phyloP scores from a whole-genome alignment of 805 yeast genomes.

The Kuraishia floccosa region DNA sequence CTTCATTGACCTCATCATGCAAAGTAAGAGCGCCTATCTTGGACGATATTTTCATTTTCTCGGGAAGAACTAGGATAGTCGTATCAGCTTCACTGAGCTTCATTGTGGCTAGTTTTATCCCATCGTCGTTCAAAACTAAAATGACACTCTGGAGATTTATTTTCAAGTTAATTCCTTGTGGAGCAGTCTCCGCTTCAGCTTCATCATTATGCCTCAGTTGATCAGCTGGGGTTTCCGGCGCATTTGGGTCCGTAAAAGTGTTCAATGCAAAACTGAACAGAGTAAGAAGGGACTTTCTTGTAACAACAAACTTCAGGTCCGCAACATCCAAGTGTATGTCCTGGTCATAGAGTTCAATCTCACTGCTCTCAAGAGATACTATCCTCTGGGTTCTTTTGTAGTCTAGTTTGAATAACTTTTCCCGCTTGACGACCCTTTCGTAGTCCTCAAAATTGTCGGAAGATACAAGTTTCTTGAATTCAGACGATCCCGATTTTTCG shows the following conservation, averaged over 20 bases:
- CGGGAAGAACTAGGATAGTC: conserved; percentile 57
- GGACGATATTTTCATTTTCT: conserved; percentile 60
- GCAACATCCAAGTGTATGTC: conserved; percentile 63
- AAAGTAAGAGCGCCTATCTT: conserved; percentile 70
- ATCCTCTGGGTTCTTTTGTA: conserved; percentile 50
- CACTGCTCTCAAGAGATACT: conserved; percentile 38
- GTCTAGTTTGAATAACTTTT: conserved; percentile 45
- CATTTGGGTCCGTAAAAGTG: conserved; percentile 80
- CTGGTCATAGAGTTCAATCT: conserved; percentile 68
- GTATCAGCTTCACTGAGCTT: conserved; percentile 65
- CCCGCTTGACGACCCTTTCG: conserved; percentile 22
- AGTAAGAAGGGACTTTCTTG: conserved; percentile 70
- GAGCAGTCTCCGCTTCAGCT: conserved; percentile 45
- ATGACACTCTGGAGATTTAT: conserved; percentile 65
- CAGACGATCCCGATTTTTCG: conserved; percentile 47
- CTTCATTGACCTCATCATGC: conserved; percentile 65
- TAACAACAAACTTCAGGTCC: conserved; percentile 61
- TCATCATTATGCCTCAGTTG: conserved; percentile 56
- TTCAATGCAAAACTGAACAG: conserved; percentile 71
- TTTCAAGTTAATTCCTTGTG: conserved; percentile 63
- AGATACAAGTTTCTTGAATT: conserved; percentile 58
- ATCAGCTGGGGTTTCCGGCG: conserved; percentile 60
- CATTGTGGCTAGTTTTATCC: conserved; percentile 70
- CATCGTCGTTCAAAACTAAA: conserved; percentile 71
- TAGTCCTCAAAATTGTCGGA: conserved; percentile 35